Percentiles rank a stretch among this genome's conserved stretches.
Conservation (phyloP, 345 rosid genomes). For the Garcia nutans region DNA sequence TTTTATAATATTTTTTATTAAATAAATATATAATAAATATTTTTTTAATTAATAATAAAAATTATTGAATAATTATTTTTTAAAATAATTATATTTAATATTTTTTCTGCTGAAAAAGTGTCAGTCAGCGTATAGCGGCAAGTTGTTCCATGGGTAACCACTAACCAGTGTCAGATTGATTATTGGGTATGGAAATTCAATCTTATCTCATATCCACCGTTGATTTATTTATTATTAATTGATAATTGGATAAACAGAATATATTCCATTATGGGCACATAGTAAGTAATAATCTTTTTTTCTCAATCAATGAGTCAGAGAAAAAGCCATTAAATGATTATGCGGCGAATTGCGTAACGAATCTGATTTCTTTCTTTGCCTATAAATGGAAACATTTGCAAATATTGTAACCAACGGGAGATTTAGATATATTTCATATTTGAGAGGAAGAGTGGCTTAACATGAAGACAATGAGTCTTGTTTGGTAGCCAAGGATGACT, state of each 20-base stretch:
- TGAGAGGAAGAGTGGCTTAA: constrained; percentile 28
- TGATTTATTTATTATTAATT: neutral
- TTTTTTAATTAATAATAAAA: too few relatives aligned
- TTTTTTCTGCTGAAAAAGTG: too few relatives aligned
- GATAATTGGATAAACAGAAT: constrained; percentile 12
- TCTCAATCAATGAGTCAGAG: too few relatives aligned
- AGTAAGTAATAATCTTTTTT: neutral
- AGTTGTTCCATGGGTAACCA: neutral
- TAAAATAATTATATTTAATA: too few relatives aligned
- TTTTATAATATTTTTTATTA: too few relatives aligned
- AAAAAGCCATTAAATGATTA: too few relatives aligned
- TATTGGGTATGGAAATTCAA: neutral
- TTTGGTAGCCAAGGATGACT: constrained; percentile 60
- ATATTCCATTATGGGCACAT: constrained; percentile 16
- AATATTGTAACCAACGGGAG: too few relatives aligned
- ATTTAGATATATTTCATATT: neutral
- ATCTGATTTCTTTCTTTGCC: neutral
- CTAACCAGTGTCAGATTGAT: neutral
- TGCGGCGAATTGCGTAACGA: neutral
- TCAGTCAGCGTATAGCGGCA: neutral
- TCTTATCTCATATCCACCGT: neutral
- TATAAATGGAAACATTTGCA: constrained; percentile 6
- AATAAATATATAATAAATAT: too few relatives aligned
- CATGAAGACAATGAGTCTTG: constrained; percentile 43
- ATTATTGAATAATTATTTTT: too few relatives aligned